Percentiles rank a stretch among this genome's conserved stretches.
phyloP scores from a whole-genome alignment of 2,329 filamentous ascomycete genomes.

The Exophiala mesophila region DNA sequence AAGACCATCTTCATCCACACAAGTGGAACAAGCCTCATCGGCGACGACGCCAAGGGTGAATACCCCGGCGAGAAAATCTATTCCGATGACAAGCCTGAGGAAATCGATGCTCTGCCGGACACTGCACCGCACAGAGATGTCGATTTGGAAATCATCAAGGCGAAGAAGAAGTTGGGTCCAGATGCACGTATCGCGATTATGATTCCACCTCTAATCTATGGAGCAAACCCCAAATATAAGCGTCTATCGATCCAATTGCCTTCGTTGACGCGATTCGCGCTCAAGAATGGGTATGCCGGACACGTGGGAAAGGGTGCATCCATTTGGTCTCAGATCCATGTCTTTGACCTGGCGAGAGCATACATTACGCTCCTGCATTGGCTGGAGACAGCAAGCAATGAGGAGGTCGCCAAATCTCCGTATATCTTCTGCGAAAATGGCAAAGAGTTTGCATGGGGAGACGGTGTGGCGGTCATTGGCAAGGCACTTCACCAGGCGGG shows the following conservation, averaged over 20 bases:
- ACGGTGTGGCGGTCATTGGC: conserved; percentile 37
- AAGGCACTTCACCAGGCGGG: conserved; percentile 36
- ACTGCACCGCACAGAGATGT: conserved; percentile 42
- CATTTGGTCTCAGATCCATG: conserved; percentile 44
- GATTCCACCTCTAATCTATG: conserved; percentile 46
- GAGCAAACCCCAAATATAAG: conserved; percentile 36
- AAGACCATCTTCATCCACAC: conserved; percentile 48
- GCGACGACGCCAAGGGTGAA: conserved; percentile 34
- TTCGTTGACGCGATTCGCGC: conserved; percentile 43
- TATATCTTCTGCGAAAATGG: conserved; percentile 49
- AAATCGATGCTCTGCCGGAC: conserved; percentile 41
- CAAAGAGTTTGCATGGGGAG: conserved; percentile 43
- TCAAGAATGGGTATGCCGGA: conserved; percentile 46
- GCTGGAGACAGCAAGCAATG: conserved; percentile 34
- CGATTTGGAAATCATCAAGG: conserved; percentile 42
- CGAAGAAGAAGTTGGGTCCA: conserved; percentile 33
- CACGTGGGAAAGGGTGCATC: conserved; percentile 42
- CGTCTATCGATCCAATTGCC: conserved; percentile 47
- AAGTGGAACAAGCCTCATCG: conserved; percentile 40
- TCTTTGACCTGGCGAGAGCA: conserved; percentile 43
- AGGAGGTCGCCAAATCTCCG: conserved; percentile 38
- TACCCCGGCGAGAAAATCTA: conserved; percentile 39
- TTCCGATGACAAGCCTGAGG: conserved; percentile 37
- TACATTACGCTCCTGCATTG: conserved; percentile 45
- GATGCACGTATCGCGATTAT: conserved; percentile 46